These are phyloP conservation scores for Penicillium paxilli DNA, from an alignment of 495 filamentous ascomycete genomes.

Conservation along the genomic window DNA sequence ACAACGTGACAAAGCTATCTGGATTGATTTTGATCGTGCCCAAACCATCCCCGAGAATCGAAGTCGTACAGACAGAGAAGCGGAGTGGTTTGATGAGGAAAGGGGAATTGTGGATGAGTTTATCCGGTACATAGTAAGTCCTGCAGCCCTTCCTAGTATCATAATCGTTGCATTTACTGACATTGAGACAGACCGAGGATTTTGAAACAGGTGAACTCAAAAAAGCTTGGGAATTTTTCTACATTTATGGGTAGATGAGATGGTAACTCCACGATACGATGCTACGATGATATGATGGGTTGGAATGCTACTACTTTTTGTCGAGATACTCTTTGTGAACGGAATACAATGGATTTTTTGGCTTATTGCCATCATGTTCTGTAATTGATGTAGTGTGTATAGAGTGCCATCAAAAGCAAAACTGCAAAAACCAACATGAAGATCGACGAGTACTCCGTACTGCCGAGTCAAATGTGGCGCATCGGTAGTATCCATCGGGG, in stretches of 20 bases:
- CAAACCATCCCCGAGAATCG: background rate
- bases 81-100: background rate
- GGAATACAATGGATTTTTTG: too few species aligned
- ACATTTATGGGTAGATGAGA: background rate
- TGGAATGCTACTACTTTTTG: too few species aligned
- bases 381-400: too few species aligned
- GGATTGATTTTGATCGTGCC: background rate
- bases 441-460: too few species aligned
- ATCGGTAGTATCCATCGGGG: too few species aligned
- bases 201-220: background rate
- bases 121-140: background rate
- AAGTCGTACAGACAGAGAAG: background rate
- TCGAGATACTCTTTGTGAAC: too few species aligned
- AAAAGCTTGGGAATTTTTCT: background rate
- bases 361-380: too few species aligned
- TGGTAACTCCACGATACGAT: too few species aligned
- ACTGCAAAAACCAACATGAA: too few species aligned
- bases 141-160: background rate
- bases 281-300: too few species aligned
- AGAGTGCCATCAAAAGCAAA: too few species aligned
- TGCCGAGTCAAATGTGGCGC: too few species aligned
- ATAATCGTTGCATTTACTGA: background rate
- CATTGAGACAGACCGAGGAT: background rate
- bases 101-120: background rate
- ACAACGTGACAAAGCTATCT: background rate